A percentile compares a stretch with the other conserved stretches of the same genome.
phyloP scores from a whole-genome alignment of 768 basidiomycete species.

The Tricholoma terreum region DNA sequence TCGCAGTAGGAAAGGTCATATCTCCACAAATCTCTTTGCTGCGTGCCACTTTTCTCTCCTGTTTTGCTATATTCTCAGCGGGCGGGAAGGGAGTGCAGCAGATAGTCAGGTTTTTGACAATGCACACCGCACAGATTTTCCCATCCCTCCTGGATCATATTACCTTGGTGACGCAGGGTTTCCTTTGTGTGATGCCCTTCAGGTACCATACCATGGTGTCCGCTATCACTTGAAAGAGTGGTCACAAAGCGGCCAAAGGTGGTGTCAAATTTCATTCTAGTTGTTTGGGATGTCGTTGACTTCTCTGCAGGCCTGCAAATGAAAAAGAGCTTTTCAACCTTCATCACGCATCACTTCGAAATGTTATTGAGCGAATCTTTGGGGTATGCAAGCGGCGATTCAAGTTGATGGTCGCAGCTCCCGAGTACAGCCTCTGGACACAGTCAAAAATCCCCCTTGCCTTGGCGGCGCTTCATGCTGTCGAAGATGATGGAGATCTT shows the following conservation, averaged over 20 bases:
- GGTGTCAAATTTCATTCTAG: neutral
- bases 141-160: constrained; percentile 29
- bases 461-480: constrained; percentile 14
- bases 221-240: constrained; percentile 30
- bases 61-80: constrained; percentile 36
- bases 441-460: constrained; percentile 22
- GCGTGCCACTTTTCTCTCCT: constrained; percentile 28
- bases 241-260: constrained; percentile 4
- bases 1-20: constrained; percentile 29
- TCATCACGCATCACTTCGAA: constrained; percentile 34
- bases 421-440: constrained; percentile 8
- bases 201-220: constrained; percentile 36
- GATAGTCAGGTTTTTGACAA: constrained; percentile 33
- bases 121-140: constrained; percentile 24
- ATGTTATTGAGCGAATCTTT: constrained; percentile 34
- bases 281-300: constrained; percentile 7
- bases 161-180: constrained; percentile 38
- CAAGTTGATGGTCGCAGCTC: constrained; percentile 9
- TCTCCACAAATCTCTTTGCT: no score
- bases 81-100: constrained; percentile 39
- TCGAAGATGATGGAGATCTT: constrained; percentile 19
- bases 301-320: constrained; percentile 27
- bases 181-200: constrained; percentile 27
- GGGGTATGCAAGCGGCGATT: constrained; percentile 21
- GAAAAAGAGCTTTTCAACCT: constrained; percentile 41